Percentiles rank a stretch among this genome's conserved stretches.
Evolutionary conservation across 2,329 filamentous ascomycete genomes (phyloP).

Genomic region (Domatiomyces catenatus): DNA sequence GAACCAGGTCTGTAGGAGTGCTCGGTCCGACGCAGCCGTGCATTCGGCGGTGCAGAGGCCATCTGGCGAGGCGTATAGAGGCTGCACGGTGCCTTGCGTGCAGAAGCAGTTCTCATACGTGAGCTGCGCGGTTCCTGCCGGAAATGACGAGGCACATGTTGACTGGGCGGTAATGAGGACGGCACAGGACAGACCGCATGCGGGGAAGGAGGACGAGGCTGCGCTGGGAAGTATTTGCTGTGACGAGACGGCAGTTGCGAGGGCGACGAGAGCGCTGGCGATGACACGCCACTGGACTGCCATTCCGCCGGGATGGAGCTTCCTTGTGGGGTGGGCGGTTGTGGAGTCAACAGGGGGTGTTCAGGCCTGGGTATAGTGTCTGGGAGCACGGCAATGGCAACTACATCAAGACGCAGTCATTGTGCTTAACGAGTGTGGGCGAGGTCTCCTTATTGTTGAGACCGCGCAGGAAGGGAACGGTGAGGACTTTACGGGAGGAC

Average conservation of each 20-base stretch:
- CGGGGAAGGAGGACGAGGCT: slow-evolving; percentile 37
- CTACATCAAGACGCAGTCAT: not conserved
- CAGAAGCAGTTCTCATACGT: slow-evolving; percentile 63
- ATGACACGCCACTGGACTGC: not conserved
- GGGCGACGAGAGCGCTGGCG: slow-evolving; percentile 15
- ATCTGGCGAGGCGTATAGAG: slow-evolving; percentile 40
- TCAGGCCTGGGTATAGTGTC: not conserved
- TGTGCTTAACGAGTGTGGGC: not conserved
- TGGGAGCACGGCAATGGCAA: not conserved
- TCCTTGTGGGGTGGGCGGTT: not conserved
- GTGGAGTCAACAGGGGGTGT: not conserved
- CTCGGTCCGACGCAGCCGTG: slow-evolving; percentile 35
- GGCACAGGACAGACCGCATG: slow-evolving; percentile 46
- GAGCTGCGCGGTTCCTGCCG: slow-evolving; percentile 31
- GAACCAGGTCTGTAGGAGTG: slow-evolving; percentile 55
- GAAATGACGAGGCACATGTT: slow-evolving; percentile 49
- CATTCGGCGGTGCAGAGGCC: slow-evolving; percentile 51
- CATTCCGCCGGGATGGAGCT: not conserved
- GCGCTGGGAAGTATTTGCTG: slow-evolving; percentile 23
- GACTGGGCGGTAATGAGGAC: slow-evolving; percentile 54
- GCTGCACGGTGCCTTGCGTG: slow-evolving; percentile 41
- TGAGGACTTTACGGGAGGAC: not conserved
- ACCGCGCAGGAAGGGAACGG: not conserved
- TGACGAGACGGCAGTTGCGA: slow-evolving; percentile 16
- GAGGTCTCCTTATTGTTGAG: not conserved